Percentiles rank a stretch among this genome's conserved stretches.
Conservation (phyloP, 2,329 filamentous ascomycete species). For the Ophiostoma fasciatum region DNA sequence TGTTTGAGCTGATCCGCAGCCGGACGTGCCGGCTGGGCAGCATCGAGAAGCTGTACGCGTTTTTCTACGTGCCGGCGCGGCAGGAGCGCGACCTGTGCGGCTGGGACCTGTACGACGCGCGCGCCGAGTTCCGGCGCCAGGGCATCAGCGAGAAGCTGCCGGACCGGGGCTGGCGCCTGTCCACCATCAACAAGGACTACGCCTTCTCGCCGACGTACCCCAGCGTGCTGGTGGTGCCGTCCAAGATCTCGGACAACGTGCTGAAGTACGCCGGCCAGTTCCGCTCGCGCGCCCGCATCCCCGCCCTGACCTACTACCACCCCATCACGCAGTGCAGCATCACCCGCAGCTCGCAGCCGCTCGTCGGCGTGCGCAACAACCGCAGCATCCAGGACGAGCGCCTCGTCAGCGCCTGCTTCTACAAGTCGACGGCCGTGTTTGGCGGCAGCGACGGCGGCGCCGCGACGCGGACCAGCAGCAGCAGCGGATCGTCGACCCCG, state of each 20-base stretch:
- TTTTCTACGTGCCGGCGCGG: constrained; percentile 62
- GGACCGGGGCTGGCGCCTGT: constrained; percentile 76
- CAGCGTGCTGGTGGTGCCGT: constrained; percentile 67
- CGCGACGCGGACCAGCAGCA: neutral
- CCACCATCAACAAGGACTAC: constrained; percentile 80
- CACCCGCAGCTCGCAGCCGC: constrained; percentile 82
- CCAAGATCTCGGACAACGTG: constrained; percentile 88
- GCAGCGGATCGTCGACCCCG: neutral
- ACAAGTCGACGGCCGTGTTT: constrained; percentile 39
- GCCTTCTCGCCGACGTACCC: constrained; percentile 89
- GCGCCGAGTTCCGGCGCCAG: constrained; percentile 72
- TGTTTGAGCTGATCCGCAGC: constrained; percentile 71
- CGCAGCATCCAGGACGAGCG: constrained; percentile 93
- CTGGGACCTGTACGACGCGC: constrained; percentile 74
- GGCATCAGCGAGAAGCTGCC: constrained; percentile 71
- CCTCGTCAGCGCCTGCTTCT: constrained; percentile 83
- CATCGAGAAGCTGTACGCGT: constrained; percentile 84
- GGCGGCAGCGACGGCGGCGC: constrained; percentile 18
- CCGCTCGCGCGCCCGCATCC: constrained; percentile 77
- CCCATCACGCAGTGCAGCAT: constrained; percentile 95
- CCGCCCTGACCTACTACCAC: constrained; percentile 85
- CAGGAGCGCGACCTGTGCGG: constrained; percentile 62
- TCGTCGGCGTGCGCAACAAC: constrained; percentile 73
- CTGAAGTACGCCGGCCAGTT: constrained; percentile 86
- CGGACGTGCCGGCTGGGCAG: constrained; percentile 70